Base-by-base conservation (phyloP, 495 filamentous ascomycete genomes). In the Podospora fimiseda region DNA sequence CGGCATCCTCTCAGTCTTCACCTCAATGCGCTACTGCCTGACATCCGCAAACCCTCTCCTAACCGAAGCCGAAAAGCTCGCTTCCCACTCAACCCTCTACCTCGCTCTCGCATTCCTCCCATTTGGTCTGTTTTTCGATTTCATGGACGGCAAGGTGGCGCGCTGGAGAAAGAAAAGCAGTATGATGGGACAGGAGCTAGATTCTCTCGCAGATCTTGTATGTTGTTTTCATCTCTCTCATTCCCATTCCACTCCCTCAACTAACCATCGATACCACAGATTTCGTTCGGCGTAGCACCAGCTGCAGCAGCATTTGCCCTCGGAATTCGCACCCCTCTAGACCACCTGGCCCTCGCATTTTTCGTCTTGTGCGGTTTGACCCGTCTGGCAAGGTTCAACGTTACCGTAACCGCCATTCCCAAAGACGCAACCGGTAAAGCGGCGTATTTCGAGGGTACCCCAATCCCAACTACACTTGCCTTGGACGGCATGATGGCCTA, bases 171-270 rank as follows among this genome's bases (percentile, higher is more conserved):
- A 88, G 69, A 97, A 96, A 81, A 89, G 88, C 55, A 91, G 86
- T 51, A 74, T 97, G 62, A 97, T 98, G 93, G 93, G 93, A 2
- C 93, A 97, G 69, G 93, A 97, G 71, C 76, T 98, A 38, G 93
- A 98, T 70, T 96, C 92, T n/a, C 76, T 98, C 38, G 93, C 93
- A 38, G 93, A 98, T 68, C 66, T 98, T 74, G 93, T 97, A 86
- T 20, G 58, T 52, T 33, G 20, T 41, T 27, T 11, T 51, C 2
- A 16, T 16, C 45, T 13, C 46, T 13, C 20, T 43, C 44, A 20
- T 27, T 24, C 19, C 24, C 50, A 40, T 22, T 38, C 16, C 16
- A 43, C 15, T 3, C n/a, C 43, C 20, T 43, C 19, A 18, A 16
- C n/a, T n/a, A n/a, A 22, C 23, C 27, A 36, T 23, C 40, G 27